Evolutionary conservation across 164 flowering plant genomes (phyloP), one percentile per base, ranked within the genome.

Genomic region (Kalanchoe fedtschenkoi): DNA sequence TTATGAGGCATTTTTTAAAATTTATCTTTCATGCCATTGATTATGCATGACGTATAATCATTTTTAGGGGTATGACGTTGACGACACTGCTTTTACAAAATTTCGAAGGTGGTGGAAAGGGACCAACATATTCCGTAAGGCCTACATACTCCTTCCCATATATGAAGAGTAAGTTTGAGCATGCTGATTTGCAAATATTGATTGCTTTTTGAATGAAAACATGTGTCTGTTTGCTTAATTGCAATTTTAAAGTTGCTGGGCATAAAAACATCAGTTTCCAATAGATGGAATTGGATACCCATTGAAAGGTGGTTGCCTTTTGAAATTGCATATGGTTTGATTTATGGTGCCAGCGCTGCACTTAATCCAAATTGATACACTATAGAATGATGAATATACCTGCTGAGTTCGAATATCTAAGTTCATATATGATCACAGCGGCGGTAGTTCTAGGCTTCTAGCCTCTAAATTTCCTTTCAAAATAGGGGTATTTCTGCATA

Each of bases 101-200:
- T 77, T 95, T 66, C 75, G 99, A 69, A 84, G 95, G 80, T 95
- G 99, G 99, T 95, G 99, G 99, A 95, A 83, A 77, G 95, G 97
- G 65, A 80, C 87, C 65, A 82, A 85, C 74, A 79, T 95, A 65
- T 95, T 95, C 75, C 77, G 85, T 60, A 95, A 89, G 78, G 82
- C 97, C 26, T 91, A 91, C 69, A 71, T 91, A 61, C 73, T 91
- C 68, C 75, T 95, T 65, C 99, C 99, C 26, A 80, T 95, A 63
- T 84, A 93, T 79, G 95, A 89, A 68, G 77, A 69, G 98, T 89
- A 75, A 80, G 95, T 74, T 33, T 53, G 2, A n/a, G 38, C 28
- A 41, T 34, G 24, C 30, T 32, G n/a, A 28, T 61, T 19, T 28
- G 2, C 30, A 10, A n/a, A 15, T 42, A 41, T 13, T 24, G 58